Evolutionary conservation across 2,329 filamentous ascomycete genomes (phyloP), one percentile per base, ranked within the genome.

Genomic region (Aureobasidium namibiae): DNA sequence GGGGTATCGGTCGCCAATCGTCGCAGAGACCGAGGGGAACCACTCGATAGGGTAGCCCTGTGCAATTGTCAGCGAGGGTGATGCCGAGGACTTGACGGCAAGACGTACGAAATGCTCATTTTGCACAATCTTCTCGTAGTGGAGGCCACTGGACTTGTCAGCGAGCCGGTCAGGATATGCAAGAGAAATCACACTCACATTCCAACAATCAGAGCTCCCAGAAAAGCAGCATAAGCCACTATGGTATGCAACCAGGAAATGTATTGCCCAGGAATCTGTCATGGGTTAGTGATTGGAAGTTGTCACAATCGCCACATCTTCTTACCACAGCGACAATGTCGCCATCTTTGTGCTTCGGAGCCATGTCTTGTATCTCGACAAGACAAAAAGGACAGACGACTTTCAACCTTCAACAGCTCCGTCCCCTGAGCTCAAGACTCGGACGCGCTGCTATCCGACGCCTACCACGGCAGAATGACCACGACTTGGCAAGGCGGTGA

Each of bases 61-160:
- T 16, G 62, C 69, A 63, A 67, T 63, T 62, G 38, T 53, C 24
- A 44, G 31, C 45, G 8, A 16, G 41, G 61, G 44, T 44, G 21
- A 31, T 44, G 18, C 14, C 16, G 61, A 26, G 39, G 29, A 34
- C 29, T 48, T 39, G 36, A 21, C 31, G 36, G n/a, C 26, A 49
- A 21, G 42, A 73, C 75, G 67, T 65, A 80, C 78, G 74, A 91
- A 95, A 77, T 92, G 89, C 75, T 99, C 91, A 75, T 99, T 99
- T 75, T 96, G 81, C 59, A 99, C 94, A 66, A 99, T 99, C 78
- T 99, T 99, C 70, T 88, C 83, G 76, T 94, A 97, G 76, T 99
- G 94, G 50, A 99, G 81, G 59, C 80, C 82, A 59, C 86, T 78
- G 65, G 26, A 46, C 69, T 66, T 60, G 54, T 52, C 49, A 36